Evolutionary conservation across 805 yeast species (phyloP).

Genomic region (Torulaspora gathmanii): DNA sequence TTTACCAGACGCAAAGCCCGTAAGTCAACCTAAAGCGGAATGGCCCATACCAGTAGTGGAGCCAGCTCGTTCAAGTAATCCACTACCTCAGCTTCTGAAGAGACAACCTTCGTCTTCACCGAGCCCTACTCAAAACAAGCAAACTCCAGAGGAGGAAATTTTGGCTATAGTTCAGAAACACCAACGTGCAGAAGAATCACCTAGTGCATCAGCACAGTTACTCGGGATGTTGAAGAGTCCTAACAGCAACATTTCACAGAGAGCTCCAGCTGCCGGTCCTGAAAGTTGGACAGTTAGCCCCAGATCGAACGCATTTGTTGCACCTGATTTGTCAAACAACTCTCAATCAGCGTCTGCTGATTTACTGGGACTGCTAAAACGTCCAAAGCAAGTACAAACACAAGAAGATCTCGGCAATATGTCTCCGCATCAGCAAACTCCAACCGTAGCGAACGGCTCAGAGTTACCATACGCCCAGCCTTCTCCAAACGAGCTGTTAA

Average conservation of each 20-base stretch:
- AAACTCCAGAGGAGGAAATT: conserved; percentile 15
- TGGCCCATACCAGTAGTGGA: background rate
- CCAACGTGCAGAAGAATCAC: background rate
- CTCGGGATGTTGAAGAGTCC: conserved; percentile 8
- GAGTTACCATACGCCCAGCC: background rate
- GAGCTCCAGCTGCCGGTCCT: background rate
- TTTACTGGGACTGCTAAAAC: conserved; percentile 22
- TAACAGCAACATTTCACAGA: background rate
- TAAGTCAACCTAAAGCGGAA: background rate
- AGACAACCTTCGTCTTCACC: background rate
- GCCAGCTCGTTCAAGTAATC: conserved; percentile 5
- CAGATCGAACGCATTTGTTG: background rate
- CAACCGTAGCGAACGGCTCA: conserved; percentile 2
- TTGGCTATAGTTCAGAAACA: conserved; percentile 11
- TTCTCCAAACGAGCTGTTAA: conserved; percentile 27
- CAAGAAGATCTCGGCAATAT: background rate
- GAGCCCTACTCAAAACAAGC: background rate
- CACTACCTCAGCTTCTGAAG: conserved; percentile 7
- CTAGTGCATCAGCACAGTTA: conserved; percentile 7
- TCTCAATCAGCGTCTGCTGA: conserved; percentile 17
- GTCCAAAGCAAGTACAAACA: conserved; percentile 6
- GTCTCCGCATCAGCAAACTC: conserved; percentile 5
- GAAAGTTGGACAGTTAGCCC: background rate
- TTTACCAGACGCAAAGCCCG: conserved; percentile 4
- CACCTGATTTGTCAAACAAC: background rate